A percentile compares a stretch with the other conserved stretches of the same genome.
Conservation (phyloP, 371 early-diverging fungal species). For the Saksenaea oblongispora region DNA sequence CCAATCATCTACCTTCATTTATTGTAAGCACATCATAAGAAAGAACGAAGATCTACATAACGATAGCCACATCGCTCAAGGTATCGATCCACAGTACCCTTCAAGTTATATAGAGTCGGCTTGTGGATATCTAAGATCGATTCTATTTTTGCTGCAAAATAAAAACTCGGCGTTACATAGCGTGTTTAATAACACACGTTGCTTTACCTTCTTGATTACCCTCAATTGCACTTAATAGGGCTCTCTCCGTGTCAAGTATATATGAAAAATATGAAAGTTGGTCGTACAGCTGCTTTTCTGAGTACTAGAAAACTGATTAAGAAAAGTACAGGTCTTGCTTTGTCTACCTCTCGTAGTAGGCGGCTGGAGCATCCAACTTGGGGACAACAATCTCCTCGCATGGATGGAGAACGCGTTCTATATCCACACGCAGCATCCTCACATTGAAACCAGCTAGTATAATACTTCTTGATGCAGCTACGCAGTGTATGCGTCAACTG, state of each 20-base stretch:
- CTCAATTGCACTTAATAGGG: conserved; percentile 17
- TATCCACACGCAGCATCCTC: conserved; percentile 58
- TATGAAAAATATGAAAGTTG: neutral
- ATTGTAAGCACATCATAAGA: neutral
- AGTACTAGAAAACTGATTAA: neutral
- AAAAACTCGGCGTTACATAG: neutral
- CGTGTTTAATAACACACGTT: neutral
- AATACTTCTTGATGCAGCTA: conserved; percentile 59
- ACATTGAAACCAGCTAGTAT: conserved; percentile 61
- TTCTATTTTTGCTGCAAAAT: neutral
- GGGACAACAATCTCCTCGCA: neutral
- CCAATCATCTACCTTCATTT: neutral
- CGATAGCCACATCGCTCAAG: conserved; percentile 62
- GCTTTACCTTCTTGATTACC: conserved; percentile 19
- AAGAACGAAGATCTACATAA: conserved; percentile 54
- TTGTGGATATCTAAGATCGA: neutral
- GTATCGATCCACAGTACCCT: conserved; percentile 53
- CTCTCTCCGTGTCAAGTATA: neutral
- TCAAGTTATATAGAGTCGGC: conserved; percentile 23
- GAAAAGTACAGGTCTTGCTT: neutral
- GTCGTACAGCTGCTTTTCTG: neutral
- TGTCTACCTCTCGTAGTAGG: neutral
- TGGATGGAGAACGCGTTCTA: conserved; percentile 36
- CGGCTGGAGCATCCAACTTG: neutral
- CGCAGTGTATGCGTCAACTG: conserved; percentile 65